Evolutionary conservation across 352 stramenopile species (phyloP), one percentile per base, ranked within the genome.

Genomic region (Aphanomyces astaci): DNA sequence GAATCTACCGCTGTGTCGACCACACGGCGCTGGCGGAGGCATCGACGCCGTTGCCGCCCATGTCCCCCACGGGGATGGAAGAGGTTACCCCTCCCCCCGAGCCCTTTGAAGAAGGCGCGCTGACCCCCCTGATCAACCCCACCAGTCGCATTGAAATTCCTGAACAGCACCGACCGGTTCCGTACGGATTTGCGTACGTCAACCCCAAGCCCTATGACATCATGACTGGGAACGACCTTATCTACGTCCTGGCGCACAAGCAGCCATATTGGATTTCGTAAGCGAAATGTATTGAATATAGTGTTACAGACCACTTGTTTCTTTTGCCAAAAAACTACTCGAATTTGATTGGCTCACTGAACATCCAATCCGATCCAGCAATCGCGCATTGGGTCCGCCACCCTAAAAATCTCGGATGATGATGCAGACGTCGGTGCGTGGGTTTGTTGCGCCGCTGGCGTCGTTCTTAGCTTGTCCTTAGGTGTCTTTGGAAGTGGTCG

Each of bases 161-260:
- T 4, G 83, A 90, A 43, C 76, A 73, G 13, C 72, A 85, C n/a
- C 83, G 85, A 46, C 87, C 77, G 56, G 76, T 92, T 22, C 84
- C 86, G 0, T 94, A 87, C 46, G 86, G 86, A 13, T 94, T 88
- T 54, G 84, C 91, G 25, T 94, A 92, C 57, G 82, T 92, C 71
- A 94, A 92, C 64, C 86, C 86, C 27, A 79, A 89, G 49, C 80
- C 86, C 7, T 76, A 78, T 57, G 86, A 94, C 65, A 66, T 89
- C 15, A 75, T 94, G 46, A 82, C 81, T 13, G 86, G 83, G 19
- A 87, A 94, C 71, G 86, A 94, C 64, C 63, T 92, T 64, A 79
- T 94, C 22, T 94, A 94, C 54, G 83, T 94, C 65, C 75, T 94
- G 22, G 83, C 82, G 19, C 79, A 88, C 64, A 90, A 90, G 62